Base-by-base conservation (phyloP, 1,284 basidiomycete genomes). In the Cryptococcus jaspeensis region DNA sequence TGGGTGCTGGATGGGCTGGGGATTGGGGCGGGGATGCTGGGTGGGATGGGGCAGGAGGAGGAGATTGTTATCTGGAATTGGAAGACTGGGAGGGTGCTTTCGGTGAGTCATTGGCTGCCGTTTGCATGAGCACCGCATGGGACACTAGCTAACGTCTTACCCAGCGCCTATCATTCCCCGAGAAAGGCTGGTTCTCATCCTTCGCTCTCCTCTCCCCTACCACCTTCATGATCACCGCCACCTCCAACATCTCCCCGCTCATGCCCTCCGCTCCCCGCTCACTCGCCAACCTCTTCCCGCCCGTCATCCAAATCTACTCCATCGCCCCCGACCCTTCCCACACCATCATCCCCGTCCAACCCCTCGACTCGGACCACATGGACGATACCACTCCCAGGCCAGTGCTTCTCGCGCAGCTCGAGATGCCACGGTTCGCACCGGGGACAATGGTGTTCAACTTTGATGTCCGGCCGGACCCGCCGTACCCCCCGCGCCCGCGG, bases 11-110 rank as follows among this genome's bases (percentile, higher is more conserved):
- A 65, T 38, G 68, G 71, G 5, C 36, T 76, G 20, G 68, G 63
- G 5, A 52, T 67, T 4, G 59, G 50, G 1, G 39, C 64, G 22
- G 61, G 56, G 15, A 59, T 40, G 3, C 22, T 62, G 28, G 56
- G 52, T 4, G 50, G 52, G 15, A 37, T 52, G 35, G 62, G 61
- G 18, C 67, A 64, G 25, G 69, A 74, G 32, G 74, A 76, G 57
- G 72, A 75, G 58, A 57, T 78, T 3, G 66, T 75, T 5, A 65
- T 69, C 36, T 78, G 74, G 74, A 74, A 78, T 56, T 78, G 76
- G 76, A 76, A 73, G 62, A 76, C 74, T 15, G 76, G 76, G 12
- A 58, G 63, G 39, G 69, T 76, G 0, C 57, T 78, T 6, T 61
- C 65, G 8, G 69, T 72, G 59, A 59, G 69, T 68, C 4, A 12